A percentile compares a stretch with the other conserved stretches of the same genome.
phyloP scores from a whole-genome alignment of 768 basidiomycete genomes.

The Tricholoma sp. region DNA sequence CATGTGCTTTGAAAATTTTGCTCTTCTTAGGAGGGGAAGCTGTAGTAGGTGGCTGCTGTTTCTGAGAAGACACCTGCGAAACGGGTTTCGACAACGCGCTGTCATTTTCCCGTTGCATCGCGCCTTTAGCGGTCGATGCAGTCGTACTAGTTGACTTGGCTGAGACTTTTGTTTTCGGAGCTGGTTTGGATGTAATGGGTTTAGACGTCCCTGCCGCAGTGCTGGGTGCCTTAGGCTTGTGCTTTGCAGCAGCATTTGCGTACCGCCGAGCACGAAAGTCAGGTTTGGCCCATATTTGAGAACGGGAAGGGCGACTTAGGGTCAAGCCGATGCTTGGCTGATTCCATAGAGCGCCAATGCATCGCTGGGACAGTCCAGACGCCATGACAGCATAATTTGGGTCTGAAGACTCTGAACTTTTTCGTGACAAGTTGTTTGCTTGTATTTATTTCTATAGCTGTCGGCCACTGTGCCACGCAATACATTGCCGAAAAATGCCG shows the following conservation, averaged over 20 bases:
- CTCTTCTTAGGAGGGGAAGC: not conserved
- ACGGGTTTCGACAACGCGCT: not conserved
- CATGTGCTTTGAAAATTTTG: not conserved
- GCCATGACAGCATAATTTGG: constrained; percentile 11
- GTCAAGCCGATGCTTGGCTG: constrained; percentile 6
- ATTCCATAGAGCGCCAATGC: constrained; percentile 8
- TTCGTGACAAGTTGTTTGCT: constrained; percentile 7
- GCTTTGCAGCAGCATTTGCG: constrained; percentile 5
- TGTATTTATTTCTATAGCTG: constrained; percentile 22
- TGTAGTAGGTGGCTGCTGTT: not conserved
- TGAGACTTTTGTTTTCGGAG: not conserved
- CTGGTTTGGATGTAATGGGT: not conserved
- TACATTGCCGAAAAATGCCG: constrained; percentile 10
- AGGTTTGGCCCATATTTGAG: not conserved
- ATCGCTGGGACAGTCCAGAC: constrained; percentile 13
- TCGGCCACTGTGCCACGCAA: constrained; percentile 27
- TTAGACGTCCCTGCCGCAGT: not conserved
- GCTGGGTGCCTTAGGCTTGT: constrained; percentile 3
- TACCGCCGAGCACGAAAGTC: constrained; percentile 7
- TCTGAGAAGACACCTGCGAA: not conserved
- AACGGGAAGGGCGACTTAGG: constrained; percentile 6
- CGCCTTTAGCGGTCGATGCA: not conserved
- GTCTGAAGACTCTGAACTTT: too few relatives aligned
- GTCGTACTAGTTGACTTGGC: not conserved
- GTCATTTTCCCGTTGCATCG: not conserved